Base-by-base conservation (phyloP, 2,329 filamentous ascomycete genomes). In the Fusarium setosum region DNA sequence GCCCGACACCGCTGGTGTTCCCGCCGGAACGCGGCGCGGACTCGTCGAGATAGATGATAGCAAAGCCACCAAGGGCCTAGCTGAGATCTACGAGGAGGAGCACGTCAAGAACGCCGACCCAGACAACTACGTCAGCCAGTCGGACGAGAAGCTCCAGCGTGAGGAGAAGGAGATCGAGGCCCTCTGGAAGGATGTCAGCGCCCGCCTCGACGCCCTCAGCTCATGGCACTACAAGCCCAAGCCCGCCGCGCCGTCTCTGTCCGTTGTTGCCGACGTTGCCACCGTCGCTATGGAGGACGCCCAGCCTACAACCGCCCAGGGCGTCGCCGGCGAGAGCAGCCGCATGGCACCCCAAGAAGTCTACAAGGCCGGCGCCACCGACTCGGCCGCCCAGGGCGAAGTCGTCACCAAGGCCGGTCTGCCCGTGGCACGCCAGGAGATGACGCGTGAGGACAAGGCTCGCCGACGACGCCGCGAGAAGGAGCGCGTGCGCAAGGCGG, bases 211-310 rank as follows among this genome's bases (percentile, higher is more conserved):
- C 78, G 88, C 92, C 23, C 88, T 99, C 65, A 94, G 90, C 78
- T 97, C 92, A 76, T 97, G 93, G 90, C 92, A 97, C 80, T 97
- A 97, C 86, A 94, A 93, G 78, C 96, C 96, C 53, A 96, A 94
- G 81, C 90, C 92, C 11, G 86, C 90, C 3, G 91, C 91, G 50
- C 88, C 93, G n/a, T 88, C 88, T 42, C 87, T 99, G 64, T 94
- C 92, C 40, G 92, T 97, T 55, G 91, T 97, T 31, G 87, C 93
- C 23, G 95, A 98, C 78, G 92, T 96, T 5, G 93, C 94, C n/a
- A 93, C 92, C 4, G 90, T 98, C 67, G 86, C 88, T 68, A 97
- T 98, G 92, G 96, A 99, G 81, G 96, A 99, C 74, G 95, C 94
- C 2, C 91, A 97, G 72, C 95, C 96, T 8, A 90, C 91, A 15